Percentiles rank a stretch among this genome's conserved stretches.
Conservation (phyloP, 2,329 filamentous ascomycete species). For the Bipolaris cookei region DNA sequence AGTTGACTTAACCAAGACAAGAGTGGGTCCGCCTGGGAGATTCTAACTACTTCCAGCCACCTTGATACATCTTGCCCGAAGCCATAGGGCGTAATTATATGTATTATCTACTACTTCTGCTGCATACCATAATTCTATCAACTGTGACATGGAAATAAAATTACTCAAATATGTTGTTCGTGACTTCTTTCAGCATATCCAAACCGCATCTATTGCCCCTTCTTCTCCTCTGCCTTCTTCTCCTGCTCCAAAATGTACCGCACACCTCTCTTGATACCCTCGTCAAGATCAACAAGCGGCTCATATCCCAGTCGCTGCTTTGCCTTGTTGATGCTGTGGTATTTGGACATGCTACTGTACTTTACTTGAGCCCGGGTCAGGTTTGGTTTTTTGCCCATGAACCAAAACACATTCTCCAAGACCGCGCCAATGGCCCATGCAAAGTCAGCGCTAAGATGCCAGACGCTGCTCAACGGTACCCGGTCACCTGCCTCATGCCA, state of each 20-base stretch:
- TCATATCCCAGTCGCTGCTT: conserved; percentile 71
- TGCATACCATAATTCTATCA: background rate
- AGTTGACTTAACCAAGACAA: conserved; percentile 15
- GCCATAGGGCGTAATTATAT: background rate
- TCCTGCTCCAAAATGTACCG: conserved; percentile 48
- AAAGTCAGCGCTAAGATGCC: conserved; percentile 52
- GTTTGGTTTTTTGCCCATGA: conserved; percentile 54
- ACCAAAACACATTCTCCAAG: conserved; percentile 55
- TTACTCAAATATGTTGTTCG: background rate
- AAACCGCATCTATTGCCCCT: conserved; percentile 34
- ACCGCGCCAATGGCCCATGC: conserved; percentile 52
- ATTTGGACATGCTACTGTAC: conserved; percentile 76
- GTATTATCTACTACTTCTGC: conserved; percentile 2
- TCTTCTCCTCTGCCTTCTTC: conserved; percentile 42
- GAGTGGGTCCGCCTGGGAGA: conserved; percentile 17
- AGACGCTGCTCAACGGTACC: conserved; percentile 49
- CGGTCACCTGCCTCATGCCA: conserved; percentile 55
- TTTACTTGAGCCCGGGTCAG: conserved; percentile 59
- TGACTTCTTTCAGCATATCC: background rate
- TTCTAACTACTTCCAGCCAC: conserved; percentile 13
- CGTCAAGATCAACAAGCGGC: conserved; percentile 70
- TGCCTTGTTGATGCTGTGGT: conserved; percentile 79
- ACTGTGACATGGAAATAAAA: background rate
- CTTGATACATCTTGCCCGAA: background rate
- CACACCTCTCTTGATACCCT: conserved; percentile 62